Percentiles rank a stretch among this genome's conserved stretches.
Conservation (phyloP, 1,139 yeast genomes). For the Pneumocystis jirovecii region DNA sequence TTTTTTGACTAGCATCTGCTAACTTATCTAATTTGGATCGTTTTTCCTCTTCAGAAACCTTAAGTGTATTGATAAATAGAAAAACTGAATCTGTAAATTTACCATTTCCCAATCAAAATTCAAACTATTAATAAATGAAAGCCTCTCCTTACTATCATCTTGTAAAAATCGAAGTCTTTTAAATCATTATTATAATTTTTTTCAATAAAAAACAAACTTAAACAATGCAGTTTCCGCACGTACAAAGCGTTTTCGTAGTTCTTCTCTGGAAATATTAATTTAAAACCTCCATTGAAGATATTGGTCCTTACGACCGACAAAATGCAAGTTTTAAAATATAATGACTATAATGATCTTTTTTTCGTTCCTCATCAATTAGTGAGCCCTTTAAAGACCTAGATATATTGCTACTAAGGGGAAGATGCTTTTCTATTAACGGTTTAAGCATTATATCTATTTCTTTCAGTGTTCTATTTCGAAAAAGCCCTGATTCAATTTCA, state of each 20-base stretch:
- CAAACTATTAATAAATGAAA: slow-evolving; percentile 37
- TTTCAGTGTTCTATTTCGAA: slow-evolving; percentile 46
- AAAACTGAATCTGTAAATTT: neutral
- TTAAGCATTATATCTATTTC: slow-evolving; percentile 53
- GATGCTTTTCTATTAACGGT: slow-evolving; percentile 46
- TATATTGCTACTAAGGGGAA: slow-evolving; percentile 41
- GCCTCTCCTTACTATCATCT: slow-evolving; percentile 56
- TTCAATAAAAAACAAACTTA: slow-evolving; percentile 20
- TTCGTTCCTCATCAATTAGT: slow-evolving; percentile 39
- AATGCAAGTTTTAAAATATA: slow-evolving; percentile 76
- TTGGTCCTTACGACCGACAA: slow-evolving; percentile 41
- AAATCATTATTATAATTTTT: neutral
- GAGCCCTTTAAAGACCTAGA: slow-evolving; percentile 13
- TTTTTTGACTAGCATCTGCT: slow-evolving; percentile 24
- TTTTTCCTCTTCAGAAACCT: slow-evolving; percentile 49
- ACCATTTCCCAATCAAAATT: slow-evolving; percentile 48
- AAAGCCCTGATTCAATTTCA: slow-evolving; percentile 64
- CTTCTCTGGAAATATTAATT: slow-evolving; percentile 30
- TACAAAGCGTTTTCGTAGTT: slow-evolving; percentile 62
- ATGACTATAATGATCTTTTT: slow-evolving; percentile 86
- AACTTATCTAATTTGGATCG: slow-evolving; percentile 32
- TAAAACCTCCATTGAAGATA: neutral
- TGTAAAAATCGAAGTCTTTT: slow-evolving; percentile 41
- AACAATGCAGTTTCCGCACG: slow-evolving; percentile 64
- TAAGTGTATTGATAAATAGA: neutral